Base-by-base conservation (phyloP, 352 stramenopile genomes). In the Globisporangium alternatum region DNA sequence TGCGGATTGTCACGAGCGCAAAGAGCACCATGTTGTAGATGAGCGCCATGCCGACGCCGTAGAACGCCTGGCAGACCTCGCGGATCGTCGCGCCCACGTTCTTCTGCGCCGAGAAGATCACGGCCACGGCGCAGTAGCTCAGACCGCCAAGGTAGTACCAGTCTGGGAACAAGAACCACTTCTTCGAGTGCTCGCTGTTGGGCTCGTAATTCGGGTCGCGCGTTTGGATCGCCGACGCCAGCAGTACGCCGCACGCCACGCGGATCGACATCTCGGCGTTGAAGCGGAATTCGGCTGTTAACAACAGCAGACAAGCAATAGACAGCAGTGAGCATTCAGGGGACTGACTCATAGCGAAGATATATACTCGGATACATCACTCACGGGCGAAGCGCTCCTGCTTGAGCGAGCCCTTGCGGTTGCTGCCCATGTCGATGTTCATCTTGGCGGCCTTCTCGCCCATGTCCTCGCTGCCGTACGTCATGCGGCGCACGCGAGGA, bases 11-110 rank as follows among this genome's bases (percentile, higher is more conserved):
- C 25, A 84, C 65, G 25, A 72, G 66, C 6, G 65, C 73, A 52
- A 91, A 93, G 15, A 93, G 70, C 15, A 90, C 47, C 28, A 90
- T 81, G 69, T 90, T 93, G 78, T 89, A 93, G 54, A 93, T 64
- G 12, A 93, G 70, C 55, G 84, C 84, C 66, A 93, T 83, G 44
- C 84, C 82, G n/a, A 90, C 80, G 21, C 84, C 84, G 52, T 86
- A 88, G 59, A 93, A 89, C 19, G 83, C 76, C 62, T 93, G 84
- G 56, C 75, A 93, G 21, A 93, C 76, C 44, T 89, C 70, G 28
- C 71, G 83, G 19, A 89, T 72, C 21, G 82, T 93, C 3, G 74
- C 81, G 31, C 84, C 84, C 5, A 90, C 72, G 60, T 89, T 93
- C 64, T 88, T 88, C 19, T 78, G 73, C 8, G 82, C 72, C n/a